Percentiles rank a stretch among this genome's conserved stretches.
Evolutionary conservation across 805 yeast genomes (phyloP).

Genomic region (Komagataella kurtzmanii): DNA sequence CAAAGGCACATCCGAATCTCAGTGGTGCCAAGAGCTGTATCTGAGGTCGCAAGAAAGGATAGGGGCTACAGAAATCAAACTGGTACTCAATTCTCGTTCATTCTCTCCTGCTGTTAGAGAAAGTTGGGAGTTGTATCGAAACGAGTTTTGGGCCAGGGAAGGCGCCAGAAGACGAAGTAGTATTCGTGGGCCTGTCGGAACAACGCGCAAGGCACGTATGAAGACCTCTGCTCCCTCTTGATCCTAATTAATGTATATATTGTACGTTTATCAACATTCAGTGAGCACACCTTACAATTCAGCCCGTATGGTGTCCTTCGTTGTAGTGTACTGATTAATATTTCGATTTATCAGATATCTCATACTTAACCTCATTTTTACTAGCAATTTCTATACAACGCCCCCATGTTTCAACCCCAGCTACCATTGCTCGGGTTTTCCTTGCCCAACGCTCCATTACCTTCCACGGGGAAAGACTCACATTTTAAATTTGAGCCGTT

Average conservation of each 20-base stretch:
- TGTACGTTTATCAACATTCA: background rate
- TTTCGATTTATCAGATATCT: too few species aligned
- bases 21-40: constrained; percentile 8
- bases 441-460: background rate
- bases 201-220: background rate
- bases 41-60: constrained; percentile 39
- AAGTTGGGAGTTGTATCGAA: constrained; percentile 89
- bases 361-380: too few species aligned
- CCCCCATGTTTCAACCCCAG: background rate
- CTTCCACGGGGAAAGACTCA: background rate
- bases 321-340: background rate
- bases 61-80: constrained; percentile 72
- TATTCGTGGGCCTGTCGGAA: background rate
- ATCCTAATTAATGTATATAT: background rate
- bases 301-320: too few species aligned
- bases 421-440: background rate
- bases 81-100: constrained; percentile 68
- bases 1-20: background rate
- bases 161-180: constrained; percentile 43
- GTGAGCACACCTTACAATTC: background rate
- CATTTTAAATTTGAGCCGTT: constrained; percentile 65
- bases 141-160: constrained; percentile 87
- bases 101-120: constrained; percentile 78
- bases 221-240: background rate
- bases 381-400: background rate